A percentile compares a stretch with the other conserved stretches of the same genome.
These are phyloP conservation scores for Monilinia fructigena DNA, from an alignment of 2,329 filamentous ascomycete genomes.

Conservation along the genomic window DNA sequence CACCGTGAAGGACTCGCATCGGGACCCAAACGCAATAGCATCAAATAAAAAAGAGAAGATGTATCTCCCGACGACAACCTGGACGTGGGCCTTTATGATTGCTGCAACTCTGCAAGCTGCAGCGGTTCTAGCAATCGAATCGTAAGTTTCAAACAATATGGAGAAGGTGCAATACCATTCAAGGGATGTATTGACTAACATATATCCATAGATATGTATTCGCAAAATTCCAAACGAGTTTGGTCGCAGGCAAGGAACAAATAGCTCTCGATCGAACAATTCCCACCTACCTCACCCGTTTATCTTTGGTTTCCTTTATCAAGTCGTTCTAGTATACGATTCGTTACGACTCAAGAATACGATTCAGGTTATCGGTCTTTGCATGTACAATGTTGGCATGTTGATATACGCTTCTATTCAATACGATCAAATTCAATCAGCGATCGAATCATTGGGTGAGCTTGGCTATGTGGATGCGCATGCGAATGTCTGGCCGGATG, in stretches of 20 bases:
- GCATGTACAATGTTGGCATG: conserved; percentile 86
- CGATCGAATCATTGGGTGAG: conserved; percentile 58
- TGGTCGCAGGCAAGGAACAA: conserved; percentile 50
- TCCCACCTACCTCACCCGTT: conserved; percentile 90
- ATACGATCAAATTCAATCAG: conserved; percentile 81
- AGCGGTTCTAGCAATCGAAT: conserved; percentile 79
- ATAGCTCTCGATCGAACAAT: conserved; percentile 67
- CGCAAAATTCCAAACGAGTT: conserved; percentile 72
- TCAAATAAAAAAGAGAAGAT: conserved; percentile 48
- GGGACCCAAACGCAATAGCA: conserved; percentile 22
- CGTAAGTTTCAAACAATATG: conserved; percentile 55
- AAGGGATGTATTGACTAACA: conserved; percentile 19
- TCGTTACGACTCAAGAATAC: conserved; percentile 94
- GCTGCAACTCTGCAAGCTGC: conserved; percentile 73
- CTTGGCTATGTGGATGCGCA: conserved; percentile 43
- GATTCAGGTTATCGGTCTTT: conserved; percentile 95
- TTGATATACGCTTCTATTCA: conserved; percentile 92
- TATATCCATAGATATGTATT: conserved; percentile 69
- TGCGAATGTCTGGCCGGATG: conserved; percentile 62
- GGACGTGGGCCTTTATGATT: conserved; percentile 84
- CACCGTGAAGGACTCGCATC: conserved; percentile 38
- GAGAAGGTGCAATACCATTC: conserved; percentile 8
- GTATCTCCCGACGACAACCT: conserved; percentile 74
- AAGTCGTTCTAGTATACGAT: conserved; percentile 87
- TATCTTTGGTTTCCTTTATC: conserved; percentile 95